A percentile compares a stretch with the other conserved stretches of the same genome.
phyloP scores from a whole-genome alignment of 805 yeast species.

The Yarrowia phangngaensis region DNA sequence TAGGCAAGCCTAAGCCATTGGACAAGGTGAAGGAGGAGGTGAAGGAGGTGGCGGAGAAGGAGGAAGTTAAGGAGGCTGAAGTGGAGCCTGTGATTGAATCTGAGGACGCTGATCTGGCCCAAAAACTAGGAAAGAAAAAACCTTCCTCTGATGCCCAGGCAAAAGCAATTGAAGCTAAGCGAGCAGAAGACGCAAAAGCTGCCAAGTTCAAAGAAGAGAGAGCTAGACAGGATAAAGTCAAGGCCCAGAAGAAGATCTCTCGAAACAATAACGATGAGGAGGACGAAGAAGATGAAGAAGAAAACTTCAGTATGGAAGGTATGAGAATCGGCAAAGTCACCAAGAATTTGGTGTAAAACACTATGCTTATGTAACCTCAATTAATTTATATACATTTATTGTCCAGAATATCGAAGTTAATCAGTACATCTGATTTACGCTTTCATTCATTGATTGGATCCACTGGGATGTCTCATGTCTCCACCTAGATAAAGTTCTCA shows the following conservation, averaged over 20 bases:
- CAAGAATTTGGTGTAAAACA: no score
- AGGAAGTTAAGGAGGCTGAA: constrained; percentile 16
- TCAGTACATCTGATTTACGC: no score
- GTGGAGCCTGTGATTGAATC: constrained; percentile 3
- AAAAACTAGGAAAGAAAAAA: constrained; percentile 8
- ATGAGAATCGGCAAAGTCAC: no score
- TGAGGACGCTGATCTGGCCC: constrained; percentile 8
- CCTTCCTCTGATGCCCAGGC: constrained; percentile 15
- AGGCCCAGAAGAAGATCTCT: constrained; percentile 15
- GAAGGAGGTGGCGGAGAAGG: constrained; percentile 11
- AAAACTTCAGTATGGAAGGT: no score
- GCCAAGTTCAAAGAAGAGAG: constrained; percentile 25
- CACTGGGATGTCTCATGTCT: no score
- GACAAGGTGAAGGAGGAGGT: constrained; percentile 4
- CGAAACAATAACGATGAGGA: constrained; percentile 14
- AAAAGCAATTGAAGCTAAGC: constrained; percentile 2
- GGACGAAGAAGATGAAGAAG: not conserved
- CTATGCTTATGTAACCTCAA: no score
- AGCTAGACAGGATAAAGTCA: constrained; percentile 20
- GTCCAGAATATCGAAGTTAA: no score
- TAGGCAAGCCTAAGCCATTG: constrained; percentile 12
- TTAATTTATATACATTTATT: no score
- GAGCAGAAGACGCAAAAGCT: constrained; percentile 10
- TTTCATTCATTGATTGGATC: no score
- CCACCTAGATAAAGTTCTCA: no score